phyloP scores from a whole-genome alignment of 2,329 filamentous ascomycete genomes.

The Botrytis deweyae region DNA sequence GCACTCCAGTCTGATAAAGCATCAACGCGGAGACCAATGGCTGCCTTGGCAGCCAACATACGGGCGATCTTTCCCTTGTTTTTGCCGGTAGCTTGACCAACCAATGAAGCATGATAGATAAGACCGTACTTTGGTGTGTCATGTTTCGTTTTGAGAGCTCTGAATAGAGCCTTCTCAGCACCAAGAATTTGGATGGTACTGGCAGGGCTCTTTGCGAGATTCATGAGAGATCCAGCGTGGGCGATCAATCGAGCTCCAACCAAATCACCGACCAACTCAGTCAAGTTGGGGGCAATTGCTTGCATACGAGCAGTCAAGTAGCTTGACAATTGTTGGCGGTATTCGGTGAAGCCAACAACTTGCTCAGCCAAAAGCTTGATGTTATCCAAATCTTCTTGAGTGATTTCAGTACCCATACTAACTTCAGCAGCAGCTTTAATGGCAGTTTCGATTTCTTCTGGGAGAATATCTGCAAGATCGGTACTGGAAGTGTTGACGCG shows the following conservation, averaged over 20 bases:
- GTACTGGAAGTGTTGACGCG: slow-evolving; percentile 73
- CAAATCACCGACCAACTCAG: slow-evolving; percentile 86
- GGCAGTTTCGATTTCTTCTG: slow-evolving; percentile 88
- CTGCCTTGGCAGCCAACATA: slow-evolving; percentile 91
- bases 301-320: slow-evolving; percentile 94
- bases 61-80: slow-evolving; percentile 99
- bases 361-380: slow-evolving; percentile 90
- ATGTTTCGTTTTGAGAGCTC: slow-evolving; percentile 98
- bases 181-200: slow-evolving; percentile 97
- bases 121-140: slow-evolving; percentile 98
- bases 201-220: slow-evolving; percentile 89
- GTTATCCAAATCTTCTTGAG: slow-evolving; percentile 86
- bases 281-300: slow-evolving; percentile 94
- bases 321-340: slow-evolving; percentile 80
- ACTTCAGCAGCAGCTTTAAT: slow-evolving; percentile 95
- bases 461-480: slow-evolving; percentile 86
- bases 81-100: slow-evolving; percentile 94
- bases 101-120: slow-evolving; percentile 87
- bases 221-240: slow-evolving; percentile 91
- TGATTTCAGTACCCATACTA: slow-evolving; percentile 98
- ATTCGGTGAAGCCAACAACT: slow-evolving; percentile 88
- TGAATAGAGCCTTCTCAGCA: slow-evolving; percentile 98
- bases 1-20: slow-evolving; percentile 76
- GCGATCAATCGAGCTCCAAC: slow-evolving; percentile 94
- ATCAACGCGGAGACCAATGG: slow-evolving; percentile 89